Evolutionary conservation across 1,284 basidiomycete genomes (phyloP).

Genomic region (Naganishia liquefaciens): DNA sequence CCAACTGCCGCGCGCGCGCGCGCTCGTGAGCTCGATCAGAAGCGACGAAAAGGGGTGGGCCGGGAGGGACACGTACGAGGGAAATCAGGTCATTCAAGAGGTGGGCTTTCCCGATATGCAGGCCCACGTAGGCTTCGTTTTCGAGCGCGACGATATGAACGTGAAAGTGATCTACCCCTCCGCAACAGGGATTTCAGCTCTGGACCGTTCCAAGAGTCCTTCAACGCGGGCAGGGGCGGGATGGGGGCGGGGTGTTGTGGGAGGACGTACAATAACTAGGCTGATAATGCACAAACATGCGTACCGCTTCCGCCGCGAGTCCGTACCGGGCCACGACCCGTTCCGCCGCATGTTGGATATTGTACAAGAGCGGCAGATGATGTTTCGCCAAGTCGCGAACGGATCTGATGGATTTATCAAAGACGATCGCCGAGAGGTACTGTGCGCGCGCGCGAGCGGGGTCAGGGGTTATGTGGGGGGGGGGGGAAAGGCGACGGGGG

Average conservation of each 20-base stretch:
- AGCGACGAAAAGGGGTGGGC: conserved; percentile 17
- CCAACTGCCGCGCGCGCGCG: conserved; percentile 58
- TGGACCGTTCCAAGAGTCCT: background rate
- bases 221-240: too few relatives aligned
- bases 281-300: conserved; percentile 92
- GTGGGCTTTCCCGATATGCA: conserved; percentile 88
- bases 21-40: conserved; percentile 4
- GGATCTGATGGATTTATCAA: conserved; percentile 62
- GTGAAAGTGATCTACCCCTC: conserved; percentile 78
- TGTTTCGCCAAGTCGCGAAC: conserved; percentile 67
- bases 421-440: conserved; percentile 73
- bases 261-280: conserved; percentile 81
- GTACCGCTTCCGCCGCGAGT: conserved; percentile 65
- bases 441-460: conserved; percentile 57
- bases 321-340: conserved; percentile 69
- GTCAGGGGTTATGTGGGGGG: background rate
- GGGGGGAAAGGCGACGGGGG: conserved; percentile 41
- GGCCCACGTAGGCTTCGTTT: conserved; percentile 65
- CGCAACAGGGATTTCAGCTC: background rate
- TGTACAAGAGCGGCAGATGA: conserved; percentile 70
- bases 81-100: conserved; percentile 88
- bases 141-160: conserved; percentile 87
- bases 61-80: conserved; percentile 59
- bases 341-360: conserved; percentile 65
- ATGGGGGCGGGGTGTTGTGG: background rate